phyloP scores from a whole-genome alignment of 192 early-diverging fungal species.

The Coemansia sp. region DNA sequence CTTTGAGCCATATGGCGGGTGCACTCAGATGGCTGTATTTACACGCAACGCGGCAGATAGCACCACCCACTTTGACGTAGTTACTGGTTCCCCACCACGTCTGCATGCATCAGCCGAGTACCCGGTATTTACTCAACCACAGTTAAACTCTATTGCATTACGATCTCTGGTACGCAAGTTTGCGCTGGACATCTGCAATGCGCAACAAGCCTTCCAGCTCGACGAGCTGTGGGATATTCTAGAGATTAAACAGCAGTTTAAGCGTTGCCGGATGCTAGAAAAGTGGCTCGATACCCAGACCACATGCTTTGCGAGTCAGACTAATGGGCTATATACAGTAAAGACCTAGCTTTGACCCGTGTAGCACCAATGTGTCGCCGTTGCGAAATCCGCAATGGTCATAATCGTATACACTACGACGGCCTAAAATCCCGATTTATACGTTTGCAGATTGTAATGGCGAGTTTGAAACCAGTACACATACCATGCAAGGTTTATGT shows the following conservation, averaged over 20 bases:
- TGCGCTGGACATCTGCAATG: slow-evolving; percentile 11
- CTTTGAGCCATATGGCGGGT: slow-evolving; percentile 57
- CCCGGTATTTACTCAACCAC: slow-evolving; percentile 54
- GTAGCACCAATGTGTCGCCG: too few species aligned
- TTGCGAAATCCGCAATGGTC: too few species aligned
- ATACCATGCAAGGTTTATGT: too few species aligned
- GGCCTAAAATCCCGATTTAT: too few species aligned
- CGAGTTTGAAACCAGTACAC: too few species aligned
- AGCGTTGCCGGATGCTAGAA: slow-evolving; percentile 31
- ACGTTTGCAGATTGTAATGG: too few species aligned
- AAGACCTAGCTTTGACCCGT: not conserved
- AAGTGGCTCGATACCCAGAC: slow-evolving; percentile 22
- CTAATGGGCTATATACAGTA: not conserved
- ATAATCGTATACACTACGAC: too few species aligned
- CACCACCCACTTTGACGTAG: not conserved
- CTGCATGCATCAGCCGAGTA: slow-evolving; percentile 55
- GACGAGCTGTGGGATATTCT: slow-evolving; percentile 52
- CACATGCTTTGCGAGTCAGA: not conserved
- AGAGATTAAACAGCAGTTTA: slow-evolving; percentile 58
- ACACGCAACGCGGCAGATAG: slow-evolving; percentile 9
- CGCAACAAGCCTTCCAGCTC: slow-evolving; percentile 3
- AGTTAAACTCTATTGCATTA: slow-evolving; percentile 32
- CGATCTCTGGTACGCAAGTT: slow-evolving; percentile 34
- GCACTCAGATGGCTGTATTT: slow-evolving; percentile 80
- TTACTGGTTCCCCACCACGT: slow-evolving; percentile 11